phyloP scores from a whole-genome alignment of 805 yeast genomes.

The Ogataea populi-albae region DNA sequence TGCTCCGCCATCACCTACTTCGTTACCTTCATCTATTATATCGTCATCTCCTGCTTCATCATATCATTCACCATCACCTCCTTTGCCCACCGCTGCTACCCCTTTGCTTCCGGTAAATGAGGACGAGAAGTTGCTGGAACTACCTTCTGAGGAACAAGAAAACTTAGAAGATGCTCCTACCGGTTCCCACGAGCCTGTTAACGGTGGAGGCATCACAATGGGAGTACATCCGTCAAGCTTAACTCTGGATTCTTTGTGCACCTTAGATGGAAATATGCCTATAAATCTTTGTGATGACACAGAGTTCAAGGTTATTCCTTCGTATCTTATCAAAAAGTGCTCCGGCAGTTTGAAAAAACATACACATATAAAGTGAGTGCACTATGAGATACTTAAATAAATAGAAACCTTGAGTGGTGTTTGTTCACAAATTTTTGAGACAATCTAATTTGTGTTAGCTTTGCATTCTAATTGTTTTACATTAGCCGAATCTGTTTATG shows the following conservation, averaged over 20 bases:
- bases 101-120: constrained; percentile 1
- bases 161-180: constrained; percentile 1
- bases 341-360: constrained; percentile 20
- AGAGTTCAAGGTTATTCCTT: constrained; percentile 24
- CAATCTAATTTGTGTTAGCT: no score
- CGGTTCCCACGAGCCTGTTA: not conserved
- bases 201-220: constrained; percentile 3
- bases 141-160: constrained; percentile 5
- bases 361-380: constrained; percentile 10
- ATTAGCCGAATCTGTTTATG: no score
- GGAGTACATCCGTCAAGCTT: constrained; percentile 11
- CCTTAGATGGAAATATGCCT: constrained; percentile 21
- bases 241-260: constrained; percentile 22
- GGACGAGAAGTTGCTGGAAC: constrained; percentile 1
- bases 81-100: constrained; percentile 1
- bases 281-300: constrained; percentile 21
- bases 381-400: no score
- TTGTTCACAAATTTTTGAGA: no score
- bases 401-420: no score
- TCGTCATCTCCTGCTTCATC: constrained; percentile 4
- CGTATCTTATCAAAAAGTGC: constrained; percentile 24
- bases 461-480: no score
- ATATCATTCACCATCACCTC: constrained; percentile 5
- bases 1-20: constrained; percentile 5
- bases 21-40: constrained; percentile 2